phyloP scores from a whole-genome alignment of 306 rosid genomes.

The Lithocarpus polystachyus region DNA sequence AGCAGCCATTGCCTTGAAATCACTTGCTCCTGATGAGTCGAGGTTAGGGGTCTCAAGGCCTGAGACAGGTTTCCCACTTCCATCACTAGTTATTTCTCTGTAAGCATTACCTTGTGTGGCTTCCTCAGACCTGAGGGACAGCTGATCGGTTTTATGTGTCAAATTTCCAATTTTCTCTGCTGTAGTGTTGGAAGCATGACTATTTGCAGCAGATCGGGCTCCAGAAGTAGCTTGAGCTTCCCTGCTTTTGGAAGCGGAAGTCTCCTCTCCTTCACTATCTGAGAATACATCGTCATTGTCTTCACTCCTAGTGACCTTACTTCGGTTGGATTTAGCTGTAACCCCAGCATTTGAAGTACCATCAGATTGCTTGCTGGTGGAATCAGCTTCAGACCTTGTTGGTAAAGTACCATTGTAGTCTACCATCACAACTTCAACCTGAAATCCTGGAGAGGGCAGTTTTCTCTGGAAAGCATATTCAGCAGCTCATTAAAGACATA shows the following conservation, averaged over 20 bases:
- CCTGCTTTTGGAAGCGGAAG: constrained; percentile 22
- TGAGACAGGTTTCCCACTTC: constrained; percentile 22
- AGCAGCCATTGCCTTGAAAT: constrained; percentile 88
- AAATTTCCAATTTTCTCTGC: constrained; percentile 29
- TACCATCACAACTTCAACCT: constrained; percentile 81
- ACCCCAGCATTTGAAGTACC: constrained; percentile 29
- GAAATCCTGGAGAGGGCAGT: constrained; percentile 81
- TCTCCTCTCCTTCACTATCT: constrained; percentile 79
- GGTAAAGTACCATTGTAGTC: constrained; percentile 62
- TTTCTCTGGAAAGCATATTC: constrained; percentile 60
- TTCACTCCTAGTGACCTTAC: constrained; percentile 33
- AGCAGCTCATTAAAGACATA: constrained; percentile 8
- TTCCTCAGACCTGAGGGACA: constrained; percentile 40
- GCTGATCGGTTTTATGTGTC: constrained; percentile 27
- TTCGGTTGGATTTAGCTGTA: constrained; percentile 34
- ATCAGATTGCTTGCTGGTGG: constrained; percentile 44
- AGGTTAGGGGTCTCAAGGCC: constrained; percentile 25
- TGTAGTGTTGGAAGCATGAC: constrained; percentile 38
- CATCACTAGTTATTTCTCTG: constrained; percentile 30
- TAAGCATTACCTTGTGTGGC: constrained; percentile 21
- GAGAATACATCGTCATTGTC: constrained; percentile 82
- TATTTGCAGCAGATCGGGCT: constrained; percentile 27
- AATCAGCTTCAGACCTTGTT: constrained; percentile 35
- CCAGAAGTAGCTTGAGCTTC: constrained; percentile 19
- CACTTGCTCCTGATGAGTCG: constrained; percentile 45